phyloP scores from a whole-genome alignment of 2,329 filamentous ascomycete species.

The Hypoxylon sp. region DNA sequence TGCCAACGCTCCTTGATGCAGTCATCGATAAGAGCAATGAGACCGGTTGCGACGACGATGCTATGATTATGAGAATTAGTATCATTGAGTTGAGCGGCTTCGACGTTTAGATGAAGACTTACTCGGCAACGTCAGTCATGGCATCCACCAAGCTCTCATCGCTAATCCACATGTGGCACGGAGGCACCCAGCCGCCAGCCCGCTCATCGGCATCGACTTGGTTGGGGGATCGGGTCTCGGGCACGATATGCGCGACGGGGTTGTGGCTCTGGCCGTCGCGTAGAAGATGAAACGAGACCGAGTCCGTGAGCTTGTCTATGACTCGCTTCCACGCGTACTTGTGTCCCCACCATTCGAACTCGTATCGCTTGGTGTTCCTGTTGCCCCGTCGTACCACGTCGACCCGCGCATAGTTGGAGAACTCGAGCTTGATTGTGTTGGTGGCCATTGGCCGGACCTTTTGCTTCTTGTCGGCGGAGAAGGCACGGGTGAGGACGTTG shows the following conservation, averaged over 20 bases:
- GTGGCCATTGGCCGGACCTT: slow-evolving; percentile 61
- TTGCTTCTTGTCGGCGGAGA: slow-evolving; percentile 45
- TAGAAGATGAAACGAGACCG: slow-evolving; percentile 81
- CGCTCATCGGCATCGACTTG: slow-evolving; percentile 75
- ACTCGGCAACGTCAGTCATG: slow-evolving; percentile 87
- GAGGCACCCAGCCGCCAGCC: slow-evolving; percentile 89
- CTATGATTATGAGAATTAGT: slow-evolving; percentile 55
- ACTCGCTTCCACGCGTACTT: slow-evolving; percentile 85
- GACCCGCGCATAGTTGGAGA: slow-evolving; percentile 95
- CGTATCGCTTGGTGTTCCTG: slow-evolving; percentile 77
- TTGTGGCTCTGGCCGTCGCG: slow-evolving; percentile 67
- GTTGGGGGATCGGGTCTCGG: slow-evolving; percentile 75
- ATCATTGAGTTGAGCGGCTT: slow-evolving; percentile 9
- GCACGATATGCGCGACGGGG: slow-evolving; percentile 84
- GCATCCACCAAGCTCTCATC: slow-evolving; percentile 74
- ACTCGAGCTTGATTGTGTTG: slow-evolving; percentile 88
- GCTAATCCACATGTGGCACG: slow-evolving; percentile 89
- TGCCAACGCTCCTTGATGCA: slow-evolving; percentile 84
- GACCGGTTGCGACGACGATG: slow-evolving; percentile 87
- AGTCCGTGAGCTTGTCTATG: slow-evolving; percentile 70
- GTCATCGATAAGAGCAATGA: slow-evolving; percentile 89
- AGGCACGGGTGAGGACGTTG: slow-evolving; percentile 39
- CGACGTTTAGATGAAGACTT: slow-evolving; percentile 50
- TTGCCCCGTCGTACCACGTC: slow-evolving; percentile 76
- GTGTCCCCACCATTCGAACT: slow-evolving; percentile 93